Evolutionary conservation across 441 rosid species (phyloP).

Genomic region (Rhodomyrtus psidioides): DNA sequence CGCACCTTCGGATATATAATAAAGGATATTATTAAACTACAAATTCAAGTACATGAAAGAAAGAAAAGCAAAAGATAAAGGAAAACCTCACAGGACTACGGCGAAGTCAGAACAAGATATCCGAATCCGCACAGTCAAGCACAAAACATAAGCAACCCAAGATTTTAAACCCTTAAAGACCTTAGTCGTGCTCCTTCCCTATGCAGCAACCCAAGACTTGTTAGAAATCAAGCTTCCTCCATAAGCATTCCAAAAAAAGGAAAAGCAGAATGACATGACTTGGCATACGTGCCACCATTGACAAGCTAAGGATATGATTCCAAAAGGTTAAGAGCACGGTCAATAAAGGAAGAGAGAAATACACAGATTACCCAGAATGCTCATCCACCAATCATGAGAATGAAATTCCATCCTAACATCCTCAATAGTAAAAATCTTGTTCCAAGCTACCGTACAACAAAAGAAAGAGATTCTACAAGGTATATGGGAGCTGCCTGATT

Average conservation of each 20-base stretch:
- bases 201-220: neutral
- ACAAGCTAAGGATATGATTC: neutral
- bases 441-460: neutral
- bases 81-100: neutral
- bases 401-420: neutral
- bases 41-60: neutral
- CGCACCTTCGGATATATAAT: neutral
- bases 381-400: neutral
- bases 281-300: neutral
- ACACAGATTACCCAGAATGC: neutral
- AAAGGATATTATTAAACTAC: neutral
- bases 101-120: neutral
- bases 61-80: neutral
- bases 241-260: neutral
- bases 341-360: neutral
- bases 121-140: neutral
- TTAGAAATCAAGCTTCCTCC: neutral
- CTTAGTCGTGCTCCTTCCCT: neutral
- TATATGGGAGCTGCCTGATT: neutral
- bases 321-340: neutral
- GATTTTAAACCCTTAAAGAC: neutral
- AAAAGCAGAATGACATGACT: neutral
- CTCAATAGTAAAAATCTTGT: neutral
- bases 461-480: neutral
- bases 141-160: neutral